These are phyloP conservation scores for Aegilops longissima DNA, from an alignment of 176 grass and related monocot species.

Conservation along the genomic window DNA sequence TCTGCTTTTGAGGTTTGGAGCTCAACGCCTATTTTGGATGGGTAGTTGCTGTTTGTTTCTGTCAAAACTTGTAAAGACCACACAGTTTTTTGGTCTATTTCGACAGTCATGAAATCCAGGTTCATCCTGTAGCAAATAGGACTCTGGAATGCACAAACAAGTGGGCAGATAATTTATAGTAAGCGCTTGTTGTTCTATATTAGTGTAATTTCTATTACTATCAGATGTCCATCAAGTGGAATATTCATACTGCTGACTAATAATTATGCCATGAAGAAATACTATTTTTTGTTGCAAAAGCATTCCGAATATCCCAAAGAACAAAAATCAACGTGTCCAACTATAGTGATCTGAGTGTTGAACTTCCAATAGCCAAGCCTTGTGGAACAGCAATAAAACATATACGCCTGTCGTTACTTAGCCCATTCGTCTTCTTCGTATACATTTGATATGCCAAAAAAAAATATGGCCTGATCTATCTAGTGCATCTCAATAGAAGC, in stretches of 20 bases:
- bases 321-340: background rate
- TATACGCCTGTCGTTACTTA: background rate
- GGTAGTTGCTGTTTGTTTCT: background rate
- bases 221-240: background rate
- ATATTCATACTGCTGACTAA: constrained; percentile 8
- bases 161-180: background rate
- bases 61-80: background rate
- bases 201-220: background rate
- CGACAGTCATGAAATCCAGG: background rate
- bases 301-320: constrained; percentile 8
- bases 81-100: background rate
- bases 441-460: constrained; percentile 17
- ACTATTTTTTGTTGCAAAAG: background rate
- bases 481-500: constrained; percentile 6
- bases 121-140: background rate
- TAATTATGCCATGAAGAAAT: background rate
- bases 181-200: constrained; percentile 13
- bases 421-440: background rate
- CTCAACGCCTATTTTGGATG: background rate
- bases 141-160: background rate
- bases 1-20: background rate
- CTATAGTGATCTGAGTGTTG: background rate
- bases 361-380: constrained; percentile 8
- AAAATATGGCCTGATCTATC: background rate
- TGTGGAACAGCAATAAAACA: constrained; percentile 11